Base-by-base conservation (phyloP, 208 protist genomes). In the Acanthamoeba comandoni region DNA sequence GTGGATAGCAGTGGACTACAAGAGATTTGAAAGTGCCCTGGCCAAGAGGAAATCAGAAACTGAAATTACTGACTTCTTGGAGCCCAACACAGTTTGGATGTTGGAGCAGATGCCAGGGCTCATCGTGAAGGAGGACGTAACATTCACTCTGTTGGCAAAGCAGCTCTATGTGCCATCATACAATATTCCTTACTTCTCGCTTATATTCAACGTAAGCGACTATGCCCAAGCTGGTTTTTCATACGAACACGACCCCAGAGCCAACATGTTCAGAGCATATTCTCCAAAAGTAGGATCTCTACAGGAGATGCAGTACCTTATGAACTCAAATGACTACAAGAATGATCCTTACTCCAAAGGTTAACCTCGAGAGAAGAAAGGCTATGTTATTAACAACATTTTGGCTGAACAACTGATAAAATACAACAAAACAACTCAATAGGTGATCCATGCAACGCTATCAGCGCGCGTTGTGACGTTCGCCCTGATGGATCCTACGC, bases 1-100 rank as follows among this genome's bases (percentile, higher is more conserved):
- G 91, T 95, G 88, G 84, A 94, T 95, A 31, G 75, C 85, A 19
- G 11, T 95, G 2, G 93, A 95, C 84, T 91, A 90, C 35, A 95
- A 95, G 0, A 57, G 73, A 12, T 95, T 94, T 53, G 39, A 64
- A 5, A 64, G 53, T 39, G 79, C 58, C 8, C n/a, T n/a, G n/a
- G n/a, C n/a, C n/a, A n/a, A n/a, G n/a, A n/a, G n/a, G n/a, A n/a
- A n/a, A n/a, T n/a, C n/a, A n/a, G n/a, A n/a, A n/a, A n/a, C n/a
- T n/a, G n/a, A n/a, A n/a, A n/a, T n/a, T n/a, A n/a, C n/a, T n/a
- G n/a, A n/a, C n/a, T n/a, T n/a, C n/a, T 62, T 92, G 31, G 24
- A 51, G 4, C 69, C 65, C 22, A 82, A 91, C 86, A 91, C 71
- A 11, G 64, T 95, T 49, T 94, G 91, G 91, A 67, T 95, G 31